Percentiles rank a stretch among this genome's conserved stretches.
These are phyloP conservation scores for Nelumbo lutea DNA, from an alignment of 164 flowering plant genomes.

Conservation along the genomic window DNA sequence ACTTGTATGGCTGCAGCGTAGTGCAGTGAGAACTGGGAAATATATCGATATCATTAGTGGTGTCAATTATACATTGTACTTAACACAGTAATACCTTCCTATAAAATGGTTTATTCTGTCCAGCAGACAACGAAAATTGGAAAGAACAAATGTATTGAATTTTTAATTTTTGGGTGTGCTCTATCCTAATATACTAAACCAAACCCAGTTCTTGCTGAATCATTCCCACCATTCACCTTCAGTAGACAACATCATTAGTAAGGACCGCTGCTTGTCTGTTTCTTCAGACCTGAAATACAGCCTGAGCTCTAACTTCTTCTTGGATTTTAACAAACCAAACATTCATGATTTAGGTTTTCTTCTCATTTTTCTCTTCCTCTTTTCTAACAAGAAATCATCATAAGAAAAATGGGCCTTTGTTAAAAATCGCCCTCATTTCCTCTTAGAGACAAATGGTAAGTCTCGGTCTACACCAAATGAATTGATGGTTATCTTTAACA, in stretches of 20 bases:
- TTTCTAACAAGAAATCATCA: conserved; percentile 8
- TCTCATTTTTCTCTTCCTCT: conserved; percentile 17
- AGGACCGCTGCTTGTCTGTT: conserved; percentile 53
- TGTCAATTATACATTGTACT: too few relatives aligned
- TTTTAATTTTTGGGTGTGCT: not conserved
- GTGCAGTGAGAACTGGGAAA: not conserved
- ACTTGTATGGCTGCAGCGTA: not conserved
- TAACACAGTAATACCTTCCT: too few relatives aligned
- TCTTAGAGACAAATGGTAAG: conserved; percentile 19
- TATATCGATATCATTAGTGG: not conserved
- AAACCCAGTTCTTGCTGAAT: conserved; percentile 44
- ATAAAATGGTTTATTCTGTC: too few relatives aligned
- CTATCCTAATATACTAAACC: not conserved
- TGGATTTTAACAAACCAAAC: conserved; percentile 25
- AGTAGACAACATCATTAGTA: conserved; percentile 74
- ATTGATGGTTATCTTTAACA: conserved; percentile 53
- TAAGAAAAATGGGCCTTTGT: conserved; percentile 11
- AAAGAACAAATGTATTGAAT: not conserved
- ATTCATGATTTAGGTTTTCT: conserved; percentile 28
- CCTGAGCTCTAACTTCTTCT: conserved; percentile 18
- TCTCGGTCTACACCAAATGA: conserved; percentile 53
- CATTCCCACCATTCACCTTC: conserved; percentile 66
- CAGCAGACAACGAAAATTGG: too few relatives aligned
- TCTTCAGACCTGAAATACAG: conserved; percentile 23
- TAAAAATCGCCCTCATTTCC: conserved; percentile 30